Evolutionary conservation across 495 filamentous ascomycete genomes (phyloP).

Genomic region (Wilcoxina mikolae): DNA sequence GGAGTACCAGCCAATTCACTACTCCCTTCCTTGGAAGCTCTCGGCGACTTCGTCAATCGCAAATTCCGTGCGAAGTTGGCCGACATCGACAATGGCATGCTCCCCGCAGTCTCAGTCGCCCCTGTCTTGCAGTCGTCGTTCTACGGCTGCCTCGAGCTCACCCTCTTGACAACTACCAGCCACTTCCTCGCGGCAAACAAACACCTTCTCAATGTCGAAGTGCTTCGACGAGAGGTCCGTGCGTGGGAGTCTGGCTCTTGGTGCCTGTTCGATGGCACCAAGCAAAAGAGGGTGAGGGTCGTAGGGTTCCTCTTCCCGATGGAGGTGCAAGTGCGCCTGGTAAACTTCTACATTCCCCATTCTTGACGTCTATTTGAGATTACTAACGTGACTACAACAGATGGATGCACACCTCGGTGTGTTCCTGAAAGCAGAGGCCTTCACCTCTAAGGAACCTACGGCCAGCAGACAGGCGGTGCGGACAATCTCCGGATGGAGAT

Average conservation of each 20-base stretch:
- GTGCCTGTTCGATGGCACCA: background rate
- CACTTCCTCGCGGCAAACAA: background rate
- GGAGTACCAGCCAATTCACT: no score
- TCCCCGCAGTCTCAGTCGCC: background rate
- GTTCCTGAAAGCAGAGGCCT: background rate
- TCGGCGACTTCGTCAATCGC: no score
- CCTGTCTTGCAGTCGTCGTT: background rate
- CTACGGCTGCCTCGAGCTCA: background rate
- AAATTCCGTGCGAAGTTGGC: no score
- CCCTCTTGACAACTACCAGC: background rate
- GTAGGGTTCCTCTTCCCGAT: background rate
- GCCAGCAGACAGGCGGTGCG: background rate
- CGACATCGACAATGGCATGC: no score
- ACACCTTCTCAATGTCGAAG: background rate
- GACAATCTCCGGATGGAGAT: background rate
- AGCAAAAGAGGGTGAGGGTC: background rate
- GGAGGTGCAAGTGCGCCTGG: background rate
- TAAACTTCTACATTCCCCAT: no score
- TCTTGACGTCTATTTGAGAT: no score
- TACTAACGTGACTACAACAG: background rate
- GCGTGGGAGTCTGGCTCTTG: background rate
- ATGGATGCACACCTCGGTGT: background rate
- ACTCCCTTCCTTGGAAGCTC: no score
- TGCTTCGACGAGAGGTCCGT: background rate
- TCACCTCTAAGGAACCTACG: background rate